phyloP scores from a whole-genome alignment of 2,329 filamentous ascomycete genomes.

The Penicillium aurantiogriseum region DNA sequence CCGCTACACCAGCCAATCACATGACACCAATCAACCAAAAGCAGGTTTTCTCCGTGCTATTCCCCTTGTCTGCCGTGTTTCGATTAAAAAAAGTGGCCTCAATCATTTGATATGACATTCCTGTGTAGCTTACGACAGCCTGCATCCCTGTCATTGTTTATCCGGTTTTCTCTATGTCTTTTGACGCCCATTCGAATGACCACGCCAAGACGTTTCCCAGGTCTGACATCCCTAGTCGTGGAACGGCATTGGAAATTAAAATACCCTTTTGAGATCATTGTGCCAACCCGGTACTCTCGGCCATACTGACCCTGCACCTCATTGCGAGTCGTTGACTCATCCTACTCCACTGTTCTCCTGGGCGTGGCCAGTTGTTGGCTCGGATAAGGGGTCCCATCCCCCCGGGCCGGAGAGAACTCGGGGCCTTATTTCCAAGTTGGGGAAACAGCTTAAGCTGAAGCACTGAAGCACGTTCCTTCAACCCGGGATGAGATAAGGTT shows the following conservation, averaged over 20 bases:
- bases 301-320: not conserved
- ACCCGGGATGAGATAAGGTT: not conserved
- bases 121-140: slow-evolving; percentile 1
- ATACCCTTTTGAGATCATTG: not conserved
- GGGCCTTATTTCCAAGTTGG: not conserved
- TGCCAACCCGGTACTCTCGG: not conserved
- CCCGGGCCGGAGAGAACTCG: not conserved
- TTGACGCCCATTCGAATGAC: not conserved
- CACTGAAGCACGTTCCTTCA: not conserved
- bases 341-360: not conserved
- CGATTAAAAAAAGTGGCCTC: not conserved
- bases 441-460: not conserved
- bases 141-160: not conserved
- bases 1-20: slow-evolving; percentile 25
- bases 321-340: slow-evolving; percentile 2
- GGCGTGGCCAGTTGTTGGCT: not conserved
- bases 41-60: slow-evolving; percentile 21
- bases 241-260: not conserved
- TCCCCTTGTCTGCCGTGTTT: not conserved
- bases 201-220: not conserved
- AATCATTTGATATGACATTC: not conserved
- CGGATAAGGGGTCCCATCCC: not conserved
- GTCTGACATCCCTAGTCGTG: not conserved
- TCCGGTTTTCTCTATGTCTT: not conserved
- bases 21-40: slow-evolving; percentile 8